A percentile compares a stretch with the other conserved stretches of the same genome.
These are phyloP conservation scores for Bipolaris oryzae DNA, from an alignment of 2,329 filamentous ascomycete species.

Conservation along the genomic window DNA sequence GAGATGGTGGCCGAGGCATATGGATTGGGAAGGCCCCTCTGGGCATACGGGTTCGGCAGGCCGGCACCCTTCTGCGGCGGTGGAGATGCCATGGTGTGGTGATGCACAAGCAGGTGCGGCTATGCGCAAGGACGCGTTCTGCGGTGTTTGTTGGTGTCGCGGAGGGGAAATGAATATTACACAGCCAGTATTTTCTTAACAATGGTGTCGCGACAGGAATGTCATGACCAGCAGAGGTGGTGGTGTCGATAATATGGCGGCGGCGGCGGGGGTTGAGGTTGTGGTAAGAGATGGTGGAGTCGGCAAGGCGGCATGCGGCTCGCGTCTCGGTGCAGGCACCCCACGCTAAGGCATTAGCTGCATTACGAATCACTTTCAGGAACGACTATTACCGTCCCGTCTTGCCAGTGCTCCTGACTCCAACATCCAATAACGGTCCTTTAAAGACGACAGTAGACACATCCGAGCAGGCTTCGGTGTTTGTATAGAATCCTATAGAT, in stretches of 20 bases:
- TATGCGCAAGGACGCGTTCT: constrained; percentile 10
- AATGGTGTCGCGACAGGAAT: neutral
- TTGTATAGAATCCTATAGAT: constrained; percentile 9
- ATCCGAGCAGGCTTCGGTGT: constrained; percentile 29
- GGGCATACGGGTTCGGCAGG: constrained; percentile 38
- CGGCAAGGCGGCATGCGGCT: constrained; percentile 9
- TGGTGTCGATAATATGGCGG: neutral
- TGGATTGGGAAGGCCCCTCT: constrained; percentile 35
- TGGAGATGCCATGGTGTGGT: constrained; percentile 32
- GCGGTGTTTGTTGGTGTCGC: neutral
- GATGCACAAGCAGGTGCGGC: constrained; percentile 12
- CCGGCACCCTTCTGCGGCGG: constrained; percentile 31
- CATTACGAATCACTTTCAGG: constrained; percentile 21
- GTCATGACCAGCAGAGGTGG: neutral
- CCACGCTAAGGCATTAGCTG: constrained; percentile 18
- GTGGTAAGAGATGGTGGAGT: constrained; percentile 1
- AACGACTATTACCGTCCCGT: constrained; percentile 18
- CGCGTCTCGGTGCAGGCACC: constrained; percentile 5
- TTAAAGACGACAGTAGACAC: constrained; percentile 12
- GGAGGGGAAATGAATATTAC: neutral
- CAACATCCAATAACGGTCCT: constrained; percentile 14
- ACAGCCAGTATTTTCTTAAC: neutral
- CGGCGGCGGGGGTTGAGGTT: neutral
- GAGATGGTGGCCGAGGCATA: constrained; percentile 36
- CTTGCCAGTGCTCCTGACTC: constrained; percentile 11